These are phyloP conservation scores for Cytospora schulzeri DNA, from an alignment of 2,329 filamentous ascomycete genomes.

Conservation along the genomic window DNA sequence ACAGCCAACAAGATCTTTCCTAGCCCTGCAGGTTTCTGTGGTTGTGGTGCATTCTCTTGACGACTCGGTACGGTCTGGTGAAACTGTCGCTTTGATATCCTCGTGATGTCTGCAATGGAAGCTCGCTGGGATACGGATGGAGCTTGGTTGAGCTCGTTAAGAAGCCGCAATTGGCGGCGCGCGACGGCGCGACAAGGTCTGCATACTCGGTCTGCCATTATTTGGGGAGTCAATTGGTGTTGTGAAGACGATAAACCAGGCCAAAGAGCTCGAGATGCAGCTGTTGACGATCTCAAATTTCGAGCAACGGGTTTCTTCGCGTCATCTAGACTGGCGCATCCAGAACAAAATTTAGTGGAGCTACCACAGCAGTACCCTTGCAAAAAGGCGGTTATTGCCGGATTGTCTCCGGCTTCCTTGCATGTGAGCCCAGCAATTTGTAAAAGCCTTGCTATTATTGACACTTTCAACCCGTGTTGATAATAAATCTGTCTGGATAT, in stretches of 20 bases:
- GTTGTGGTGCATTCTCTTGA: conserved; percentile 12
- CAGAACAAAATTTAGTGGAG: conserved; percentile 19
- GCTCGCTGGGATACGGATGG: conserved; percentile 10
- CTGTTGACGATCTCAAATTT: background rate
- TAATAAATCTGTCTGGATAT: background rate
- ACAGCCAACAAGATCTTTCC: conserved; percentile 18
- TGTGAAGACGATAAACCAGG: background rate
- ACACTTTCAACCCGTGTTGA: background rate
- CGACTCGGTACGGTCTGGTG: conserved; percentile 23
- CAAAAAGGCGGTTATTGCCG: background rate
- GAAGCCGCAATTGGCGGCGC: conserved; percentile 38
- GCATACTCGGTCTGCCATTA: conserved; percentile 52
- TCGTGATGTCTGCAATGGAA: conserved; percentile 18
- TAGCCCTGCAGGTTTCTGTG: conserved; percentile 12
- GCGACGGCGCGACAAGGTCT: conserved; percentile 33
- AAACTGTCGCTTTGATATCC: conserved; percentile 21
- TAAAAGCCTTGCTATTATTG: background rate
- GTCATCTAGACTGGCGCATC: conserved; percentile 35
- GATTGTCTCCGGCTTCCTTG: background rate
- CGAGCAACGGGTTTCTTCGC: conserved; percentile 11
- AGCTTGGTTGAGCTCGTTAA: conserved; percentile 16
- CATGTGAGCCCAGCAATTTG: background rate
- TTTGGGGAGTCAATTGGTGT: background rate
- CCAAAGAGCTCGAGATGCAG: background rate
- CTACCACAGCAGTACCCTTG: conserved; percentile 9